Base-by-base conservation (phyloP, 768 basidiomycete genomes). In the Crucibulum laeve region DNA sequence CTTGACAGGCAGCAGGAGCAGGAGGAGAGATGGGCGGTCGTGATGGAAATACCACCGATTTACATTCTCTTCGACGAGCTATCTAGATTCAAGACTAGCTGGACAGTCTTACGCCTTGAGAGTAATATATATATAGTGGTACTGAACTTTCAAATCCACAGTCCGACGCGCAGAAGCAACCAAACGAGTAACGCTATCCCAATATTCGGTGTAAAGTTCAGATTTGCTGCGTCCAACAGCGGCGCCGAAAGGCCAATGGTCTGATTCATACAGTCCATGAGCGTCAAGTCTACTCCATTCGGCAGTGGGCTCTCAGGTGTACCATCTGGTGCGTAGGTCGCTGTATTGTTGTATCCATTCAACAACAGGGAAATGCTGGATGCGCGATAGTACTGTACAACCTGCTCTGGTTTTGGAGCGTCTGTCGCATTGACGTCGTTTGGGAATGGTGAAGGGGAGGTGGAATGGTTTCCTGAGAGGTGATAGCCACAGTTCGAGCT, bases 301-400 rank as follows among this genome's bases (percentile, higher is more conserved):
- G 73, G 80, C 6, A 80, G 60, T 8, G 69, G 61, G 0, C 68
- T 54, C 37, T 68, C 61, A 0, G 67, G 46, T 0, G 58, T 48
- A 5, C 55, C 49, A 39, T 69, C 53, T 1, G 54, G 33, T 17
- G 55, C 55, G 26, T 77, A 59, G 2, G 70, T 74, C 3, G 71
- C 74, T 0, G 76, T 73, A 52, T 82, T 73, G 51, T 82, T 80
- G 57, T 82, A 83, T 1, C 74, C 77, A 38, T 82, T 74, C 5
- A 82, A 63, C 0, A 73, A 71, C 5, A 83, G 69, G 3, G 68
- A 74, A 22, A 76, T 68, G 30, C 70, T 75, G 49, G 74, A 77
- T 0, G 78, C 71, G 22, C 82, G 77, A 53, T 74, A 83, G 52
- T 83, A 83, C 42, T 82, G 76, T 4, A 82, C 51, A 0, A 69